These are phyloP conservation scores for Protomyces inundatus DNA, from an alignment of 1,139 yeast species.

Conservation along the genomic window DNA sequence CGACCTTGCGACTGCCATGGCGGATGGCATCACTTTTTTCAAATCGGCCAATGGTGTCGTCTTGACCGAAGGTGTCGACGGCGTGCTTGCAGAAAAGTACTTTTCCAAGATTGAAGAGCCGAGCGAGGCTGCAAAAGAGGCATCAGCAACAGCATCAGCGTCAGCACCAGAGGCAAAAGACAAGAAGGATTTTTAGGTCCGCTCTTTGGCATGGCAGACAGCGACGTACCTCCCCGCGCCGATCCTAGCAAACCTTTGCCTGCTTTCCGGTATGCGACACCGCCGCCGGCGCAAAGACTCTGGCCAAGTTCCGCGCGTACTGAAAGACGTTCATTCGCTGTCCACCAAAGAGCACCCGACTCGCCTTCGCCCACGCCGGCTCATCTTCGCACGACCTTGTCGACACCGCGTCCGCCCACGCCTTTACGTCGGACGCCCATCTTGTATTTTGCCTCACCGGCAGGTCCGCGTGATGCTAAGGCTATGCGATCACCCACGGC, in stretches of 20 bases:
- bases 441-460: background rate
- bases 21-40: constrained; percentile 52
- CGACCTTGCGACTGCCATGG: constrained; percentile 48
- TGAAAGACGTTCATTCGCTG: background rate
- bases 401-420: background rate
- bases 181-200: background rate
- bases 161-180: background rate
- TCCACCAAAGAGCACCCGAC: background rate
- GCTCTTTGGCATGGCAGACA: background rate
- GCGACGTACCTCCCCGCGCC: background rate
- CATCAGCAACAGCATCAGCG: background rate
- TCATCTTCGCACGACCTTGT: background rate
- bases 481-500: background rate
- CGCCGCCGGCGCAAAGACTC: background rate
- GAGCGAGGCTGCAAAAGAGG: background rate
- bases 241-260: background rate
- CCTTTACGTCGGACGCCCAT: background rate
- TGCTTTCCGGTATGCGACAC: background rate
- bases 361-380: background rate
- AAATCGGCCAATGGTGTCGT: constrained; percentile 70
- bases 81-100: constrained; percentile 47
- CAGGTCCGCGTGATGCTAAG: background rate
- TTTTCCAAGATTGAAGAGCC: constrained; percentile 42
- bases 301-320: background rate
- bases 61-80: constrained; percentile 56